These are phyloP conservation scores for Acanthamoeba castellanii DNA, from an alignment of 208 protist species.

Conservation along the genomic window DNA sequence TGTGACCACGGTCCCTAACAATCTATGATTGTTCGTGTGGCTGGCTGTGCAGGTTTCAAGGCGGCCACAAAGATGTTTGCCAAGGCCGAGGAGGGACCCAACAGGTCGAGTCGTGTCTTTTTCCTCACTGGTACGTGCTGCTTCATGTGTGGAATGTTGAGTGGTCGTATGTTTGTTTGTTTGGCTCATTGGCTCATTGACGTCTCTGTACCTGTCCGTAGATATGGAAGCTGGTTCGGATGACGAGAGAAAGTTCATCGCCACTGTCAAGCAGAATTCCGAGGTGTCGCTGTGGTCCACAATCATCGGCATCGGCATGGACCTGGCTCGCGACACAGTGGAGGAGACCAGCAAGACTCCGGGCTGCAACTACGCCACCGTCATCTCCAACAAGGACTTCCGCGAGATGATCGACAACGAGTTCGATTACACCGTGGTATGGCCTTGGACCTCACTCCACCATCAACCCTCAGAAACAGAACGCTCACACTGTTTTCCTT, in stretches of 20 bases:
- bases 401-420: constrained; percentile 35
- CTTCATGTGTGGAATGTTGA: background rate
- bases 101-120: constrained; percentile 52
- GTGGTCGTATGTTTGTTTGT: background rate
- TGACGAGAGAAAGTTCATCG: constrained; percentile 55
- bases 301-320: constrained; percentile 62
- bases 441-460: background rate
- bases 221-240: constrained; percentile 55
- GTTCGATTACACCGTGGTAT: constrained; percentile 70
- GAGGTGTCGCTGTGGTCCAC: constrained; percentile 69
- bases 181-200: background rate
- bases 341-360: constrained; percentile 73
- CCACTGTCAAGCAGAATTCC: constrained; percentile 13
- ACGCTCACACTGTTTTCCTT: background rate
- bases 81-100: constrained; percentile 44
- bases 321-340: constrained; percentile 33
- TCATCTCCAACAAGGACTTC: constrained; percentile 65
- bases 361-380: constrained; percentile 62
- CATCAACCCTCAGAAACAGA: background rate
- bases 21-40: background rate
- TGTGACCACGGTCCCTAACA: background rate
- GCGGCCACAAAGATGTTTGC: constrained; percentile 24
- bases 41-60: background rate
- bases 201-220: background rate
- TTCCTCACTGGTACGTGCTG: constrained; percentile 45